Conservation (phyloP, 179 eudicot species). For the Pouteria campechiana region DNA sequence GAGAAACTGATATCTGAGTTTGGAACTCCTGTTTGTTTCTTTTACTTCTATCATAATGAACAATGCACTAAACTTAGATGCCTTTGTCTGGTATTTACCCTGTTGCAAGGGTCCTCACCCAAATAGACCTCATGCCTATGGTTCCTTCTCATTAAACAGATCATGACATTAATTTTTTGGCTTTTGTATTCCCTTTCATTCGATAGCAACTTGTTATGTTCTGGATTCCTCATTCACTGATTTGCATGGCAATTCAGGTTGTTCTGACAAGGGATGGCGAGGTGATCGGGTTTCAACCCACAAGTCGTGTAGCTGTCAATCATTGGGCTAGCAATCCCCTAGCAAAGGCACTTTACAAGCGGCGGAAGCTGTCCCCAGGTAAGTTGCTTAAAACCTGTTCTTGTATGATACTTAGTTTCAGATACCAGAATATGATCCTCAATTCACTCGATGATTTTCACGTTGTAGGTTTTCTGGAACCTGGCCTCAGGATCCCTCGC, state of each 20-base stretch:
- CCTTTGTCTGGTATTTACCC: background rate
- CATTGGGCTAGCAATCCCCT: slow-evolving; percentile 81
- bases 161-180: no score
- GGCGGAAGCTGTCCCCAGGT: slow-evolving; percentile 68
- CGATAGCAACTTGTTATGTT: background rate
- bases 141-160: no score
- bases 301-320: slow-evolving; percentile 66
- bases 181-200: no score
- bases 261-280: slow-evolving; percentile 52
- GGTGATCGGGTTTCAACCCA: slow-evolving; percentile 74
- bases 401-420: no score
- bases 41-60: no score
- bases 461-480: slow-evolving; percentile 52
- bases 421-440: no score
- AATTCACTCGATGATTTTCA: background rate
- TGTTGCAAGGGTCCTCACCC: background rate
- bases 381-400: no score
- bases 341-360: slow-evolving; percentile 58
- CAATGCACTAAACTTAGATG: background rate
- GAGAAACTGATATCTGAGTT: no score
- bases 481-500: slow-evolving; percentile 34
- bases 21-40: no score
- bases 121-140: no score
- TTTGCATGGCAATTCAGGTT: slow-evolving; percentile 29
- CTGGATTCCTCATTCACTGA: background rate